Conservation (phyloP, 169 alveolate species). For the Cryptosporidium bovis region DNA sequence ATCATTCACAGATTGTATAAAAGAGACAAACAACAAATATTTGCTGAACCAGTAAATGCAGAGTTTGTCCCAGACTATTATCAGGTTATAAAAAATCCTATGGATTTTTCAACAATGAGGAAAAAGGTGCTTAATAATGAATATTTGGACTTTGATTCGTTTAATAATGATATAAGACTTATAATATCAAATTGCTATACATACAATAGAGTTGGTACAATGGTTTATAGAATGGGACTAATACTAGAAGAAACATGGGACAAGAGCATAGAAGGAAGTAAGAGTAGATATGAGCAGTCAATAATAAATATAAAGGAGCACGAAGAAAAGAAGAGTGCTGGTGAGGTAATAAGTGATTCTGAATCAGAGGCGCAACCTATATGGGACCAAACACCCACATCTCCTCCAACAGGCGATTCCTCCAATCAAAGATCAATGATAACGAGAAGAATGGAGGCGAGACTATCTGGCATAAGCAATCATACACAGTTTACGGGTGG, state of each 20-base stretch:
- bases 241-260: conserved; percentile 74
- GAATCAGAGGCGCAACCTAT: conserved; percentile 61
- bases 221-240: conserved; percentile 69
- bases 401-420: conserved; percentile 67
- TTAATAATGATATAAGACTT: conserved; percentile 87
- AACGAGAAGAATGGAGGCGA: conserved; percentile 72
- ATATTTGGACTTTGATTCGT: conserved; percentile 85
- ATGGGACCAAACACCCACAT: conserved; percentile 55
- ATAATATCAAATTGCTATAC: conserved; percentile 89
- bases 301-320: conserved; percentile 48
- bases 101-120: conserved; percentile 91
- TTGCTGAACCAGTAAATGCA: conserved; percentile 90
- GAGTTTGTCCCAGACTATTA: conserved; percentile 92
- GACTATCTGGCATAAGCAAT: conserved; percentile 6
- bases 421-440: conserved; percentile 71
- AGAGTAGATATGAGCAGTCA: conserved; percentile 47
- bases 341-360: conserved; percentile 64
- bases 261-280: conserved; percentile 56
- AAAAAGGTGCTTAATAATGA: conserved; percentile 81
- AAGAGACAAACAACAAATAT: conserved; percentile 82
- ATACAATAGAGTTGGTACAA: conserved; percentile 84
- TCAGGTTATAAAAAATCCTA: conserved; percentile 91
- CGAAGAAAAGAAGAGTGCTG: conserved; percentile 57
- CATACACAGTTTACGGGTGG: conserved; percentile 27
- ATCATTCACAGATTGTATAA: conserved; percentile 79